phyloP scores from a whole-genome alignment of 2,329 filamentous ascomycete species.

The Epichloe scottii region DNA sequence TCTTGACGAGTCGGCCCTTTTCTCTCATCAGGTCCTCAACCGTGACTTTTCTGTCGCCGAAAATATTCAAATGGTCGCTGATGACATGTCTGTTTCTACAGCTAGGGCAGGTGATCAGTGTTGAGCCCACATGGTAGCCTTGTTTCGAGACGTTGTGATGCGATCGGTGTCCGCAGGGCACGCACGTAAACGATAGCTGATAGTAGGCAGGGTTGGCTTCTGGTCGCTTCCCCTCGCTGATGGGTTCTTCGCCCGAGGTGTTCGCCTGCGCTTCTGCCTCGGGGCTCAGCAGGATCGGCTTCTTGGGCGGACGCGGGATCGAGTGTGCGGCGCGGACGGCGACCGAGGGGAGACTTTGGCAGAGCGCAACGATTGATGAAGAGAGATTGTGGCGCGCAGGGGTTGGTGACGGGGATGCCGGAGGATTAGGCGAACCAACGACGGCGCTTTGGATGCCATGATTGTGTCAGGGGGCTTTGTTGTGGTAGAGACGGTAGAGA shows the following conservation, averaged over 20 bases:
- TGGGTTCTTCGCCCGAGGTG: constrained; percentile 8
- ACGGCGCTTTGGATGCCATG: constrained; percentile 19
- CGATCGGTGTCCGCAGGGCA: constrained; percentile 69
- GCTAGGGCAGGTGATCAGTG: constrained; percentile 74
- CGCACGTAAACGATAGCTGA: constrained; percentile 84
- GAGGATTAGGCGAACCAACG: constrained; percentile 8
- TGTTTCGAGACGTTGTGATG: constrained; percentile 83
- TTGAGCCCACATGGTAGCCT: constrained; percentile 83
- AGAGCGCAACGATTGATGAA: constrained; percentile 5
- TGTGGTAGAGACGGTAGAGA: no score
- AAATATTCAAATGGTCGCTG: constrained; percentile 73
- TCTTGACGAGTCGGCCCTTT: constrained; percentile 62
- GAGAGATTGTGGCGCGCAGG: constrained; percentile 8
- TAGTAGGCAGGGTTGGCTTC: constrained; percentile 53
- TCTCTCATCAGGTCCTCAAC: constrained; percentile 67
- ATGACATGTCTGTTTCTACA: constrained; percentile 88
- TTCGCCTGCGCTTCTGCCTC: constrained; percentile 6
- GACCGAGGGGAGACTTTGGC: constrained; percentile 4
- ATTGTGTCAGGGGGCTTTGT: background rate
- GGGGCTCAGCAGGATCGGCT: constrained; percentile 4
- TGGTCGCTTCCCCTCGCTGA: constrained; percentile 17
- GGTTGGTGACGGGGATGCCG: constrained; percentile 10
- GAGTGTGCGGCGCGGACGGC: constrained; percentile 20
- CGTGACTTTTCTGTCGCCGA: constrained; percentile 56
- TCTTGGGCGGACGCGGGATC: constrained; percentile 20